Evolutionary conservation across 805 yeast species (phyloP), one percentile per base, ranked within the genome.

Genomic region (Metschnikowia bowlesiae): DNA sequence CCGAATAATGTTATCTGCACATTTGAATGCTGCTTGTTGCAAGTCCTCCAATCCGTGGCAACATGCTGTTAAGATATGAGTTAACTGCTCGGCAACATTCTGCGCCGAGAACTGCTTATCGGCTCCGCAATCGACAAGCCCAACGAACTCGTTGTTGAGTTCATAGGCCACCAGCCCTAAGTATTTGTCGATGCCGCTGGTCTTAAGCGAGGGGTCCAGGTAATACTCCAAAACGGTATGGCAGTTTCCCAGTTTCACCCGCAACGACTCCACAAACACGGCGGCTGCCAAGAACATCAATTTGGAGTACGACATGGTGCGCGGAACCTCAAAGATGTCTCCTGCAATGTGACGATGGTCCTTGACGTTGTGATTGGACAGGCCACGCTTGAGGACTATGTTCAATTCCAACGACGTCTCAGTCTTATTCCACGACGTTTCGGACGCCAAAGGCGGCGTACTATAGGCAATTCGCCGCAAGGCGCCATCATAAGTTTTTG

Each of bases 371-470:
- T 82, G 83, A 59, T 86, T 86, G 1, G 96, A 87, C 0, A 96
- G 84, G 11, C 96, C 96, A 53, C 98, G 79, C 62, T 96, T 81
- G 47, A 94, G 75, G 30, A 94, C 89, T 1, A 96, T 85, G 63
- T 94, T 94, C 73, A 94, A 78, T 61, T 94, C 97, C 54, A 94
- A 76, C 2, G 96, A 89, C 16, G 96, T 89, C 64, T 94, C 99
- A 10, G 92, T 85, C 61, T 90, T 83, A 62, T 85, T 83, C 67
- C 67, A 63, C 1, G 64, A 56, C 7, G 62, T 52, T 37, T 62
- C 67, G 11, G 65, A 62, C 0, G 67, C 68, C 44, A 64, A 57
- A 1, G 68, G 64, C 7, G 68, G 68, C 5, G 97, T 79, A 62
- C 80, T 87, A 63, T 85, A 81, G 1, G 99, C 98, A 57, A 94